Evolutionary conservation across 805 yeast species (phyloP).

Genomic region (Wickerhamomyces mucosus): DNA sequence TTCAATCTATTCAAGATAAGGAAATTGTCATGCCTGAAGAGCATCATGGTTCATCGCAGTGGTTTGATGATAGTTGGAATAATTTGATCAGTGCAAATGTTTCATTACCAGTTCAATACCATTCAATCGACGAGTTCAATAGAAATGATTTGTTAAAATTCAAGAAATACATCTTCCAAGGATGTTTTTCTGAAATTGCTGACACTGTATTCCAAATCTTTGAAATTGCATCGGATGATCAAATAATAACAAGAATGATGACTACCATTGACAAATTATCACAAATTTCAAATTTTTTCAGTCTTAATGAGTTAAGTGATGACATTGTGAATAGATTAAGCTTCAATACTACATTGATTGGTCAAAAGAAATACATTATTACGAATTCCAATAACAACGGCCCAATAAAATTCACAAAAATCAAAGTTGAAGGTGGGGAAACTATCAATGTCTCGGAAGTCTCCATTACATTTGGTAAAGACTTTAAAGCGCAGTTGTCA

Average conservation of each 20-base stretch:
- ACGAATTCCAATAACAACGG: conserved; percentile 2
- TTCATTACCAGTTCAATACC: conserved; percentile 22
- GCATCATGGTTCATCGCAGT: conserved; percentile 84
- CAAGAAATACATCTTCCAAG: conserved; percentile 63
- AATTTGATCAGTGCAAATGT: conserved; percentile 41
- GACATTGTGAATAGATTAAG: conserved; percentile 57
- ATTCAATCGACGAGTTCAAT: conserved; percentile 13
- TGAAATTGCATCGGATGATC: conserved; percentile 85
- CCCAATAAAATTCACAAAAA: conserved; percentile 15
- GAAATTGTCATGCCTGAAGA: conserved; percentile 98
- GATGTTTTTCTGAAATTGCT: conserved; percentile 54
- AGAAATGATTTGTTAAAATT: conserved; percentile 36
- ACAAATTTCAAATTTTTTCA: conserved; percentile 58
- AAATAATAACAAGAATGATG: conserved; percentile 77
- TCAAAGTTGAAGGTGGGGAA: conserved; percentile 20
- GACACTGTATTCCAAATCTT: conserved; percentile 70
- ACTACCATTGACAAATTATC: conserved; percentile 84
- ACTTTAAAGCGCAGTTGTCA: conserved; percentile 86
- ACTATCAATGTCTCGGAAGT: conserved; percentile 66
- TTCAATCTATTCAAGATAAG: conserved; percentile 65
- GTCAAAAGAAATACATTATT: conserved; percentile 13
- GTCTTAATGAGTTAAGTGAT: conserved; percentile 48
- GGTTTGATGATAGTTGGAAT: conserved; percentile 87
- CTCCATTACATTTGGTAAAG: conserved; percentile 79
- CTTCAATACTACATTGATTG: conserved; percentile 57